Evolutionary conservation across 2,329 filamentous ascomycete species (phyloP).

Genomic region (Hypoxylon sp.): DNA sequence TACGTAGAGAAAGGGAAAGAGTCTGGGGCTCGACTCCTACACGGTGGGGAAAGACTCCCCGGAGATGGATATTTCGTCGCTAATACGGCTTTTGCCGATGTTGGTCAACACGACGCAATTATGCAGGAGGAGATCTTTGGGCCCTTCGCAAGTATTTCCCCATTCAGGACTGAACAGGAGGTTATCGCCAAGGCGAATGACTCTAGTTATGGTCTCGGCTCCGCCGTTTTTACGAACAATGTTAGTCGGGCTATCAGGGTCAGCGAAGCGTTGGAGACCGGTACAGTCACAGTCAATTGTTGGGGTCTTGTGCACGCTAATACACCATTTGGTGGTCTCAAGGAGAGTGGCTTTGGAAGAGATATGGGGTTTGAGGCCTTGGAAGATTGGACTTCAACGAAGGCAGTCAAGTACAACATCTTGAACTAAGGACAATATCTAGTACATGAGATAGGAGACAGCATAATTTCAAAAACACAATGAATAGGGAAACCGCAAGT

Average conservation of each 20-base stretch:
- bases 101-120: slow-evolving; percentile 26
- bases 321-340: slow-evolving; percentile 47
- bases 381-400: slow-evolving; percentile 14
- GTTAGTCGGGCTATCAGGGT: slow-evolving; percentile 62
- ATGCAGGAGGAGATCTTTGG: slow-evolving; percentile 43
- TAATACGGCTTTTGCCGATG: slow-evolving; percentile 36
- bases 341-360: slow-evolving; percentile 51
- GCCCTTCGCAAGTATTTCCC: slow-evolving; percentile 59
- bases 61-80: slow-evolving; percentile 37
- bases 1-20: slow-evolving; percentile 10
- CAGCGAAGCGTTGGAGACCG: slow-evolving; percentile 63
- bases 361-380: slow-evolving; percentile 41
- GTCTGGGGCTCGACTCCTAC: background rate
- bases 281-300: slow-evolving; percentile 48
- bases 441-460: background rate
- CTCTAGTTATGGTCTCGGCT: slow-evolving; percentile 74
- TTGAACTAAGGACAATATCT: slow-evolving; percentile 39
- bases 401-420: slow-evolving; percentile 17
- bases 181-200: slow-evolving; percentile 64
- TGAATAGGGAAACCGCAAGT: no score
- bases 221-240: slow-evolving; percentile 74
- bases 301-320: slow-evolving; percentile 21
- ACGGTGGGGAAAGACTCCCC: slow-evolving; percentile 1
- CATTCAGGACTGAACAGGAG: slow-evolving; percentile 70
- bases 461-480: no score